Percentiles rank a stretch among this genome's conserved stretches.
Evolutionary conservation across 352 stramenopile genomes (phyloP).

Genomic region (Aphanomyces euteiches): DNA sequence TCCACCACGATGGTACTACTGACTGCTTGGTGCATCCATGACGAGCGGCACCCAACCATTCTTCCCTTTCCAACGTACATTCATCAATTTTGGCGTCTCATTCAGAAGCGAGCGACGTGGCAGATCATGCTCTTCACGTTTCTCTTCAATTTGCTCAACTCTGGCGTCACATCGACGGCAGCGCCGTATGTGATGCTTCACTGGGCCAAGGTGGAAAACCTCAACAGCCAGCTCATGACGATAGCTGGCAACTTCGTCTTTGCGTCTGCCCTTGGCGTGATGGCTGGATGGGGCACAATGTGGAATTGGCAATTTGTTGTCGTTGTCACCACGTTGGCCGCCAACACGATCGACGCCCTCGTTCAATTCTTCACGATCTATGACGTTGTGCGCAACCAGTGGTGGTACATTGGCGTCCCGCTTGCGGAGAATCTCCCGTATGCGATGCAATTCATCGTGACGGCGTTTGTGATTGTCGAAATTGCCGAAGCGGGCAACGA

Average conservation of each 20-base stretch:
- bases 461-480: slow-evolving; percentile 39
- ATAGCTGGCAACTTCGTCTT: slow-evolving; percentile 58
- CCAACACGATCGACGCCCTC: slow-evolving; percentile 43
- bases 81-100: slow-evolving; percentile 29
- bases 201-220: slow-evolving; percentile 52
- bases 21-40: slow-evolving; percentile 5
- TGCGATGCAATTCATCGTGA: slow-evolving; percentile 36
- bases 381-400: slow-evolving; percentile 47
- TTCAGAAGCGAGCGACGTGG: slow-evolving; percentile 67
- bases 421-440: slow-evolving; percentile 48
- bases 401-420: slow-evolving; percentile 49
- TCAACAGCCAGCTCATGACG: slow-evolving; percentile 46
- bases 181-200: slow-evolving; percentile 49
- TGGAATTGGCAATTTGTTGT: slow-evolving; percentile 50
- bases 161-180: slow-evolving; percentile 39
- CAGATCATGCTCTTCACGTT: slow-evolving; percentile 71
- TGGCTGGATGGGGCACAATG: slow-evolving; percentile 51
- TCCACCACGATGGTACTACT: slow-evolving; percentile 26
- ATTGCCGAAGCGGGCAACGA: slow-evolving; percentile 40
- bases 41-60: background rate
- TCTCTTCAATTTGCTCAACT: slow-evolving; percentile 45
- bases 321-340: slow-evolving; percentile 36
- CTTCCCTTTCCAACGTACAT: background rate
- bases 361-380: slow-evolving; percentile 52
- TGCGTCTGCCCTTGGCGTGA: slow-evolving; percentile 35